Evolutionary conservation across 768 basidiomycete genomes (phyloP).

Genomic region (Boletus vinaceobasis): DNA sequence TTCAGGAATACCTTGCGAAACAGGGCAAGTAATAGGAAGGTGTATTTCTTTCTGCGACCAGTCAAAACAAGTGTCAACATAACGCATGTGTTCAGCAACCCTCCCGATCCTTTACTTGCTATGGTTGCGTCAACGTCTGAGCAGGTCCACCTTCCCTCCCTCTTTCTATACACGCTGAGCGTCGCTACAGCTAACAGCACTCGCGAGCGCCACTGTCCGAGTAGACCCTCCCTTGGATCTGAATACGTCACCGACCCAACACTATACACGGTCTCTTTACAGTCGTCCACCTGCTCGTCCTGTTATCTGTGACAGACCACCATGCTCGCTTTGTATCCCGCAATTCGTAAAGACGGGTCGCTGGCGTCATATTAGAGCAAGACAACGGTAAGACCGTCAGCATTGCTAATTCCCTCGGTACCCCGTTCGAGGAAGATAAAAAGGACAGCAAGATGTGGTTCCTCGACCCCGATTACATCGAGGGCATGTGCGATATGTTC

Average conservation of each 20-base stretch:
- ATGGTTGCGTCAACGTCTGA: constrained; percentile 74
- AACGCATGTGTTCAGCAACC: too few relatives aligned
- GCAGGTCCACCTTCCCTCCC: constrained; percentile 42
- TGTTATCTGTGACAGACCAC: constrained; percentile 94
- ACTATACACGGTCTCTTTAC: background rate
- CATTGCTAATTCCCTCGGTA: constrained; percentile 95
- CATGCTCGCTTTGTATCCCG: constrained; percentile 86
- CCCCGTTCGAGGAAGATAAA: constrained; percentile 98
- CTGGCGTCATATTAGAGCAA: constrained; percentile 92
- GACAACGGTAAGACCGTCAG: constrained; percentile 93
- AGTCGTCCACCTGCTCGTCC: constrained; percentile 95
- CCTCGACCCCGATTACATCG: constrained; percentile 97
- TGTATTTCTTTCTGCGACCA: background rate
- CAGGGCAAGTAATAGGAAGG: too few relatives aligned
- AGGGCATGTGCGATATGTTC: constrained; percentile 99
- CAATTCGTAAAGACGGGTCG: constrained; percentile 83
- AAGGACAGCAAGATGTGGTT: constrained; percentile 99
- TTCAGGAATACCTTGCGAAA: too few relatives aligned
- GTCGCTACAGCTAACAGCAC: constrained; percentile 52
- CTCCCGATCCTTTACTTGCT: background rate
- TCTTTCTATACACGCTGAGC: constrained; percentile 1
- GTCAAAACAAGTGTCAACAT: constrained; percentile 30
- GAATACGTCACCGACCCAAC: constrained; percentile 10
- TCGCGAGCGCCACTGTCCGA: constrained; percentile 70
- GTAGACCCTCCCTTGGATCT: constrained; percentile 28